Conservation (phyloP, 805 yeast genomes). For the Lipomyces lipofer region DNA sequence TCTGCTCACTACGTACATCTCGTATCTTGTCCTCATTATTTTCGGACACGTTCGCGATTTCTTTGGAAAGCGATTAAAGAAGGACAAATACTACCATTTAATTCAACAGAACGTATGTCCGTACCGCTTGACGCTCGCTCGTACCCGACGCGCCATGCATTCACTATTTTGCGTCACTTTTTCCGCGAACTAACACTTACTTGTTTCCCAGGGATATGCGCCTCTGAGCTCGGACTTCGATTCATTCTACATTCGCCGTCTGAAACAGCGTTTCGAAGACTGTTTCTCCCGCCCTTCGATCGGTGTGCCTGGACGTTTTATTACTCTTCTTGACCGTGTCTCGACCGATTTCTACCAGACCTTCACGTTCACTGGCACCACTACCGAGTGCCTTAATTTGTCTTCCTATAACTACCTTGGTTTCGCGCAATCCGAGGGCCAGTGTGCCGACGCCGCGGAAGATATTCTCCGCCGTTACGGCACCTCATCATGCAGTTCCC, state of each 20-base stretch:
- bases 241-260: conserved; percentile 86
- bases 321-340: conserved; percentile 75
- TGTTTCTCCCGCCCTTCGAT: conserved; percentile 95
- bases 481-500: conserved; percentile 74
- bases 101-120: conserved; percentile 57
- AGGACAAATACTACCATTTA: conserved; percentile 63
- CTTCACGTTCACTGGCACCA: conserved; percentile 73
- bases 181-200: too few relatives aligned
- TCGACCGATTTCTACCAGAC: conserved; percentile 64
- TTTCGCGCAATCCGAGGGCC: conserved; percentile 92
- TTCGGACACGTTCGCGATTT: conserved; percentile 91
- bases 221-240: conserved; percentile 96
- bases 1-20: conserved; percentile 77
- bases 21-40: conserved; percentile 78
- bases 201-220: conserved; percentile 67
- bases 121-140: not conserved
- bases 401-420: conserved; percentile 94
- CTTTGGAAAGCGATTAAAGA: conserved; percentile 72
- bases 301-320: conserved; percentile 94
- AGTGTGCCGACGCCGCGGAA: conserved; percentile 79
- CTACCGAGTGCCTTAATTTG: conserved; percentile 76
- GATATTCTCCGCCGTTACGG: conserved; percentile 68
- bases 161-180: too few relatives aligned
- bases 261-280: conserved; percentile 88
- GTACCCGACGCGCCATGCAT: not conserved